These are phyloP conservation scores for Lenwebbia sp. DNA, from an alignment of 345 rosid species.

Conservation along the genomic window DNA sequence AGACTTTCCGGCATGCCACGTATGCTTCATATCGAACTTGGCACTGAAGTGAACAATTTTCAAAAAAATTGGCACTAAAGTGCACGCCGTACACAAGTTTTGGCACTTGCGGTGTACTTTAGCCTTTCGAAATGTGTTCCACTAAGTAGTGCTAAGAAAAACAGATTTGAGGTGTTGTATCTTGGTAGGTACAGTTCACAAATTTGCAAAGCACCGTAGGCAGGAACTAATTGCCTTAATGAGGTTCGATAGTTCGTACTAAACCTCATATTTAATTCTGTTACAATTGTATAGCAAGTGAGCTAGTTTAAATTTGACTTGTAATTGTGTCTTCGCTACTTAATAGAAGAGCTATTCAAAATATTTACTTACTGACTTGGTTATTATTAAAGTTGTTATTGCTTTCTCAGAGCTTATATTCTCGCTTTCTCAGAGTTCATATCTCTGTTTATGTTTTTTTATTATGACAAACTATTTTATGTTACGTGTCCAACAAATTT, in stretches of 20 bases:
- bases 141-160: neutral
- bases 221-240: fast-evolving
- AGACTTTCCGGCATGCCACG: too few species aligned
- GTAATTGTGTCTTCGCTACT: too few species aligned
- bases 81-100: too few species aligned
- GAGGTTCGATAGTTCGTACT: neutral
- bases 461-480: neutral
- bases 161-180: neutral
- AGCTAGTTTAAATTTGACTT: neutral
- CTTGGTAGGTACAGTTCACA: neutral
- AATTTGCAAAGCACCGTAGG: neutral
- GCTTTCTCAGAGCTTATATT: neutral
- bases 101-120: too few species aligned
- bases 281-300: too few species aligned
- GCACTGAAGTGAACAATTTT: too few species aligned
- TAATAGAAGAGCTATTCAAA: neutral
- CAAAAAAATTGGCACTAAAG: too few species aligned
- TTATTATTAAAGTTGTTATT: too few species aligned
- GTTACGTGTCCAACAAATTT: neutral
- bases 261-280: neutral
- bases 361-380: neutral
- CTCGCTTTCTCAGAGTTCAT: neutral
- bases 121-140: too few species aligned
- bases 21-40: too few species aligned
- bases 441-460: too few species aligned